phyloP scores from a whole-genome alignment of 2,329 filamentous ascomycete genomes.

The Pseudocercospora musae region DNA sequence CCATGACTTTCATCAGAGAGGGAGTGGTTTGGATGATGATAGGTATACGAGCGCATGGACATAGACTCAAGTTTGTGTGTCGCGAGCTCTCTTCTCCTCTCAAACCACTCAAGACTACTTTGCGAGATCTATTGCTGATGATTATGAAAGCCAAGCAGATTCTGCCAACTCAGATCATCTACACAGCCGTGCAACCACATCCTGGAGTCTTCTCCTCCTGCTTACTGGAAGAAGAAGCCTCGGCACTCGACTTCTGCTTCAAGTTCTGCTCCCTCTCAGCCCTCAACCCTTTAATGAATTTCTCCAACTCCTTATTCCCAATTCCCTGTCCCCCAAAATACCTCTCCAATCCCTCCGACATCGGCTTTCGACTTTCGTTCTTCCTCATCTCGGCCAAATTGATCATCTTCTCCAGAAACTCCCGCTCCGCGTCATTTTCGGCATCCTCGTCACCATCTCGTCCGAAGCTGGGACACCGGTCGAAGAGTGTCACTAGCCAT shows the following conservation, averaged over 20 bases:
- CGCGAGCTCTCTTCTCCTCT: neutral
- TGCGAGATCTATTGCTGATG: neutral
- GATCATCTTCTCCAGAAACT: conserved; percentile 91
- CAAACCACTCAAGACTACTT: neutral
- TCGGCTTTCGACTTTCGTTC: neutral
- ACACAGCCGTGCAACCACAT: neutral
- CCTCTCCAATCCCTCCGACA: neutral
- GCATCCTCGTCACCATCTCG: conserved; percentile 68
- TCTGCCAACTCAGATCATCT: neutral
- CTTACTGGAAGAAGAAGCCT: neutral
- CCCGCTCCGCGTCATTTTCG: conserved; percentile 83
- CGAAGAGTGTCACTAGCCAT: neutral
- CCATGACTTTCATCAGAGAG: neutral
- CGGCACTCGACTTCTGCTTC: neutral
- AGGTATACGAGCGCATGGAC: neutral
- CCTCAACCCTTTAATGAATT: neutral
- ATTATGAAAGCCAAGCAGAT: neutral
- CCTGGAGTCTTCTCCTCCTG: neutral
- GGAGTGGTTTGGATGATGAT: neutral
- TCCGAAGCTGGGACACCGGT: conserved; percentile 1
- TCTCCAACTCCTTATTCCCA: neutral
- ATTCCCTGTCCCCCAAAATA: neutral
- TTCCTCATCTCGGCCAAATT: conserved; percentile 40
- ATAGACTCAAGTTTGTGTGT: neutral
- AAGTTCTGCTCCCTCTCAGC: neutral